These are phyloP conservation scores for Boletus tomentosulus DNA, from an alignment of 768 basidiomycete species.

Conservation along the genomic window DNA sequence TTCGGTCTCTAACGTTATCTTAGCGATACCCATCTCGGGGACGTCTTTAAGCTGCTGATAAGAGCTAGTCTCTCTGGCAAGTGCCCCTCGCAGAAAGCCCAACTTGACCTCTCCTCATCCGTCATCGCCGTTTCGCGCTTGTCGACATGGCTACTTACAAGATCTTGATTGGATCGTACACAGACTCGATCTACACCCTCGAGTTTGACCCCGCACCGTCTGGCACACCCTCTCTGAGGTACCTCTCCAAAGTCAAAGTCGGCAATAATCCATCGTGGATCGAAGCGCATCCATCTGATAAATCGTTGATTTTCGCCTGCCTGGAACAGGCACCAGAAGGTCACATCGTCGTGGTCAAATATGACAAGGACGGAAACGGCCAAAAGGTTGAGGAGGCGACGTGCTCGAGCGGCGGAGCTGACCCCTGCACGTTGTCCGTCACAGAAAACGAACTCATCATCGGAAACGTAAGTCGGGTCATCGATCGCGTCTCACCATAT, in stretches of 20 bases:
- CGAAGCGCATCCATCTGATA: constrained; percentile 52
- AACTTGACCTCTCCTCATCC: neutral
- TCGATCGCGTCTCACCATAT: neutral
- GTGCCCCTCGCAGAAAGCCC: no score
- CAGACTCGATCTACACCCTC: constrained; percentile 58
- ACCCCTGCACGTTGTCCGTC: no score
- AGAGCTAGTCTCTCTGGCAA: no score
- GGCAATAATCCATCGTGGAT: constrained; percentile 79
- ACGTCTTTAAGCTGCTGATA: no score
- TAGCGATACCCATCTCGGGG: no score
- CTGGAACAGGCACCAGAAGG: constrained; percentile 56
- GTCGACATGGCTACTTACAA: constrained; percentile 17
- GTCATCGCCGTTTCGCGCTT: neutral
- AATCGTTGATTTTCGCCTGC: constrained; percentile 57
- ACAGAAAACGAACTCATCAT: no score
- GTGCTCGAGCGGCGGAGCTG: no score
- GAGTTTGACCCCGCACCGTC: constrained; percentile 57
- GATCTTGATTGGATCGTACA: constrained; percentile 66
- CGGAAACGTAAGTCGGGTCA: constrained; percentile 50
- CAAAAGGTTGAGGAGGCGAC: no score
- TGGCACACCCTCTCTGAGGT: constrained; percentile 50
- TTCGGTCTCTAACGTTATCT: no score
- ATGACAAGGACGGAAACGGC: no score
- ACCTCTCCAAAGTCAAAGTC: constrained; percentile 42
- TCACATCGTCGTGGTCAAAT: no score